Evolutionary conservation across 257 asterid genomes (phyloP).

Genomic region (Jaltomata sinuosa): DNA sequence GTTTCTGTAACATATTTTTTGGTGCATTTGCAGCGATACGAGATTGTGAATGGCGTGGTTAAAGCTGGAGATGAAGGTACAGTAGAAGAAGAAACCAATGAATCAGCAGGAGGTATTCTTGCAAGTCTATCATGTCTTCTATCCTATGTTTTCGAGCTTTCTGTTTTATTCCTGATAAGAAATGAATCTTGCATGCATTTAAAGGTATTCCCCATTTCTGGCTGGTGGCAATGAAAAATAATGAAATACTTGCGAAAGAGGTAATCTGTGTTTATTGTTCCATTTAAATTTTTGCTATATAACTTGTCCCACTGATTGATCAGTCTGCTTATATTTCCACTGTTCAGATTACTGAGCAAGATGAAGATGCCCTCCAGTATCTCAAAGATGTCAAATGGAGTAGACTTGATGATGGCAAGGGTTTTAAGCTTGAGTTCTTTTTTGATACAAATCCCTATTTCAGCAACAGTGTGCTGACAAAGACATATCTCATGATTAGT

Average conservation of each 20-base stretch:
- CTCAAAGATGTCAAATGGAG: slow-evolving; percentile 73
- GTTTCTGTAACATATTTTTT: not conserved
- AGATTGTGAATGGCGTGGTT: slow-evolving; percentile 44
- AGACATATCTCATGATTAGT: slow-evolving; percentile 82
- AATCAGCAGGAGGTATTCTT: slow-evolving; percentile 14
- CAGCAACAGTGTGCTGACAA: slow-evolving; percentile 55
- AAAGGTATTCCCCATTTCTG: slow-evolving; percentile 86
- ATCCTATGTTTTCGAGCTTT: not conserved
- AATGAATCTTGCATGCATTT: slow-evolving; percentile 16
- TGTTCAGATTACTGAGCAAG: slow-evolving; percentile 57
- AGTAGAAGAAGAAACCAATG: slow-evolving; percentile 1
- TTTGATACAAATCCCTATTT: slow-evolving; percentile 57
- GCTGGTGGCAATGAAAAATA: slow-evolving; percentile 72
- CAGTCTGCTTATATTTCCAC: not conserved
- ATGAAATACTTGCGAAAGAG: slow-evolving; percentile 66
- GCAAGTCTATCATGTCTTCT: not conserved
- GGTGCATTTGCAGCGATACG: slow-evolving; percentile 36
- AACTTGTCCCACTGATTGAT: not conserved
- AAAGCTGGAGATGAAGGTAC: slow-evolving; percentile 30
- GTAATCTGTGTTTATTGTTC: slow-evolving; percentile 13
- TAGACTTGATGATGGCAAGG: slow-evolving; percentile 59
- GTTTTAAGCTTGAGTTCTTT: slow-evolving; percentile 70
- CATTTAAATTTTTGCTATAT: not conserved
- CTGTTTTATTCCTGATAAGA: not conserved
- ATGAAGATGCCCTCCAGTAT: slow-evolving; percentile 66